Conservation (phyloP, 2,329 filamentous ascomycete species). For the Diatrype stigma region DNA sequence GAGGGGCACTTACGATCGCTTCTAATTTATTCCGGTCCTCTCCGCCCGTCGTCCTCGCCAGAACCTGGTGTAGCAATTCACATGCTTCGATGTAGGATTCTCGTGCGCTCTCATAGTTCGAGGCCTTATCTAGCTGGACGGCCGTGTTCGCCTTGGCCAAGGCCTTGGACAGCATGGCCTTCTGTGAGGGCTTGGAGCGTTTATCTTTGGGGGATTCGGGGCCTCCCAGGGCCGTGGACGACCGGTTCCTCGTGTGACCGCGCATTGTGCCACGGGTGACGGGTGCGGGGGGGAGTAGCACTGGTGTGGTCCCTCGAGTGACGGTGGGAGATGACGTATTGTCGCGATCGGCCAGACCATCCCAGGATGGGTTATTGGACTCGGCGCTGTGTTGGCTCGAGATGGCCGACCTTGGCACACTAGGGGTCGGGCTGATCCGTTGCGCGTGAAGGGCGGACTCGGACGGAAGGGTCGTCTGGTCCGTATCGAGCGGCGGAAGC, state of each 20-base stretch:
- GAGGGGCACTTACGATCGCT: conserved; percentile 79
- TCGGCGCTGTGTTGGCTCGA: conserved; percentile 17
- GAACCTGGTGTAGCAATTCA: conserved; percentile 79
- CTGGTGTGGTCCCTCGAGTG: conserved; percentile 13
- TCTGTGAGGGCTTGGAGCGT: conserved; percentile 62
- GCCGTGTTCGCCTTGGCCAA: conserved; percentile 94
- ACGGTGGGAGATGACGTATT: conserved; percentile 17
- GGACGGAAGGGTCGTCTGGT: conserved; percentile 11
- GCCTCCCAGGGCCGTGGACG: conserved; percentile 41
- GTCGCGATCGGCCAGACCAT: conserved; percentile 18
- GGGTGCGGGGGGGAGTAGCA: conserved; percentile 21
- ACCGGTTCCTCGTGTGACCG: conserved; percentile 43
- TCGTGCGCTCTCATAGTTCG: conserved; percentile 88
- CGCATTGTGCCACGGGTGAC: conserved; percentile 27
- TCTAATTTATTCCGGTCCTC: conserved; percentile 89
- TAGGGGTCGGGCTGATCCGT: conserved; percentile 17
- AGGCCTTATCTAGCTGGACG: conserved; percentile 91
- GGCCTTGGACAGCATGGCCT: conserved; percentile 94
- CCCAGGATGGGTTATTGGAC: conserved; percentile 20
- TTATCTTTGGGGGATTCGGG: conserved; percentile 36
- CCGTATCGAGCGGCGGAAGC: conserved; percentile 34
- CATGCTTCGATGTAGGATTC: conserved; percentile 91
- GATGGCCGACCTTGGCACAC: conserved; percentile 17
- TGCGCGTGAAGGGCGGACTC: conserved; percentile 15
- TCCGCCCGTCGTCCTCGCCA: conserved; percentile 75